Conservation (phyloP, 2,329 filamentous ascomycete species). For the Sordariomycetes sp. region DNA sequence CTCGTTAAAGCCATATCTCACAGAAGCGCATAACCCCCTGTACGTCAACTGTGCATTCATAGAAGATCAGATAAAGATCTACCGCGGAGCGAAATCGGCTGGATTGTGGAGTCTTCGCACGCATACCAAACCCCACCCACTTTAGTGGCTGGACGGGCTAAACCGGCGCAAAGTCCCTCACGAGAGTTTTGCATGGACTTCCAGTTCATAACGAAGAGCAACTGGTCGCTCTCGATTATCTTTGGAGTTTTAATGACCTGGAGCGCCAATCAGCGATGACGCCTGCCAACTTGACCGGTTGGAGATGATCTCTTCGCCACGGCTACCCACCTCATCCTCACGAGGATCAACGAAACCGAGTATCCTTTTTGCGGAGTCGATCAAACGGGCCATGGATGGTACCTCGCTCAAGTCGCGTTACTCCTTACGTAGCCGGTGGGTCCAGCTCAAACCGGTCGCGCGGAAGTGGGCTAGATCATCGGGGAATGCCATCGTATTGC, state of each 20-base stretch:
- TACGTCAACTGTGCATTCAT: neutral
- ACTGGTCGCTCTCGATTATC: too few relatives aligned
- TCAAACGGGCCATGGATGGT: too few relatives aligned
- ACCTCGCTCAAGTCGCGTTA: neutral
- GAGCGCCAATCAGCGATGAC: too few relatives aligned
- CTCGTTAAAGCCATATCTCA: neutral
- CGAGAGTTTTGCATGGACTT: too few relatives aligned
- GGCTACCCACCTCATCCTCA: neutral
- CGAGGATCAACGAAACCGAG: neutral
- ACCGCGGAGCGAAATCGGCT: neutral
- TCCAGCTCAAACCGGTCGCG: neutral
- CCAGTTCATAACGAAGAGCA: too few relatives aligned
- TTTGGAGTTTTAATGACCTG: too few relatives aligned
- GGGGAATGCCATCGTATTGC: neutral
- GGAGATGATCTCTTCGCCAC: too few relatives aligned
- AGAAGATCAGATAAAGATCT: neutral
- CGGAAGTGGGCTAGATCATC: neutral
- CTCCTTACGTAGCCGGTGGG: neutral
- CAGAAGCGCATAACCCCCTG: neutral
- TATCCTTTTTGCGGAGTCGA: neutral
- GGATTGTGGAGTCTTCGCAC: neutral
- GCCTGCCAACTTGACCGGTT: too few relatives aligned
- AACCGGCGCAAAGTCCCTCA: too few relatives aligned
- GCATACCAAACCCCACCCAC: neutral
- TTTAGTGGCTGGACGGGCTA: too few relatives aligned